phyloP scores from a whole-genome alignment of 257 asterid genomes.

The Solanum habrochaites region DNA sequence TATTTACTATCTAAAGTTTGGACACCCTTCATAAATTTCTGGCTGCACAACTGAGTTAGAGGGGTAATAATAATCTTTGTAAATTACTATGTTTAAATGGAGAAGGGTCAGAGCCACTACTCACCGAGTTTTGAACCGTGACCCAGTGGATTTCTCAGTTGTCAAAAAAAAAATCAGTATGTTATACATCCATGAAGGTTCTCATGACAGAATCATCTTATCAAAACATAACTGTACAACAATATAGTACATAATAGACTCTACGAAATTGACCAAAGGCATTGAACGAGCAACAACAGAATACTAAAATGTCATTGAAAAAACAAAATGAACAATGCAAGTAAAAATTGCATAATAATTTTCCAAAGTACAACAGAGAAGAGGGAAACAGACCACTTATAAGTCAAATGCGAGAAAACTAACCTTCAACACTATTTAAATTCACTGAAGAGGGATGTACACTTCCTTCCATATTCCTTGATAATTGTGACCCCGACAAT shows the following conservation, averaged over 20 bases:
- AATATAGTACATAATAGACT: not conserved
- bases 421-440: not conserved
- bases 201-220: not conserved
- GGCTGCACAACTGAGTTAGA: slow-evolving; percentile 10
- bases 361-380: not conserved
- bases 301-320: not conserved
- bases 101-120: not conserved
- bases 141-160: not conserved
- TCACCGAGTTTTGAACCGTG: not conserved
- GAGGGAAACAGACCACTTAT: not conserved
- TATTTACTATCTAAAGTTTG: not conserved
- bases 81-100: not conserved
- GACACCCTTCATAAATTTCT: not conserved
- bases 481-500: not conserved
- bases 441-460: not conserved
- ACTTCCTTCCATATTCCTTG: not conserved
- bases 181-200: not conserved
- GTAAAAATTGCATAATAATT: not conserved
- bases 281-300: not conserved
- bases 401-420: not conserved
- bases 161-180: not conserved
- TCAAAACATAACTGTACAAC: not conserved
- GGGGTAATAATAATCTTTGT: slow-evolving; percentile 7
- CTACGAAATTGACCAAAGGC: not conserved
- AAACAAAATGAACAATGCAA: not conserved